Base-by-base conservation (phyloP, 441 rosid species). In the Cnidoscolus chayamansa region DNA sequence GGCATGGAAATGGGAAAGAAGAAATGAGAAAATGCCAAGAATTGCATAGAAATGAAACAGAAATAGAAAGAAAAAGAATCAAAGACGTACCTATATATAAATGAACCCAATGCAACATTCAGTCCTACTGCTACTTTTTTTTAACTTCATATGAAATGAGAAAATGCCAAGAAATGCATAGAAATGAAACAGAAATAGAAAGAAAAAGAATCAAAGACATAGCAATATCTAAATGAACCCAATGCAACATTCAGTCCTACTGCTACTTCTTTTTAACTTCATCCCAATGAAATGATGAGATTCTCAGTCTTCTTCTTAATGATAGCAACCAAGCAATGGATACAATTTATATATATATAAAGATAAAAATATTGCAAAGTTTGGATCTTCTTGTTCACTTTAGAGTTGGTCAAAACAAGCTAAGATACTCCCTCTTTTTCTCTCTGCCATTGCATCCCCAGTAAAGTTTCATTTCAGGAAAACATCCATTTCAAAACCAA, bases 171-270 rank as follows among this genome's bases (percentile, higher is more conserved):
- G 25, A 25, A 25, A 25, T 25, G 25, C 25, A 25, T 25, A 25
- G 25, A 25, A 25, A 25, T 25, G 25, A 25, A 25, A 25, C 25
- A 5, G 5, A 53, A 51, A 51, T 51, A 12, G 16, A 16, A 48
- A 13, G 31, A 45, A 48, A 47, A 48, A 7, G 70, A 67, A 66
- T 67, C 31, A 25, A 25, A 25, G 25, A 31, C 54, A 10, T 54
- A 54, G 71, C 71, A 32, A 61, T 54, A 54, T 49, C 19, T 67
- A 10, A 67, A 16, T 40, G 40, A 67, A 19, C 59, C 59, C 70
- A 67, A 51, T 50, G 59, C 70, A 25, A 25, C 25, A 25, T 25
- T 25, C 25, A 25, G 25, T 25, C 25, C 25, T 25, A 50, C n/a
- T 67, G 13, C 25, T 35, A 0, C 8, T 25, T 25, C 25, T 25